Evolutionary conservation across 1,284 basidiomycete species (phyloP).

Genomic region (Sporisorium exsertum): DNA sequence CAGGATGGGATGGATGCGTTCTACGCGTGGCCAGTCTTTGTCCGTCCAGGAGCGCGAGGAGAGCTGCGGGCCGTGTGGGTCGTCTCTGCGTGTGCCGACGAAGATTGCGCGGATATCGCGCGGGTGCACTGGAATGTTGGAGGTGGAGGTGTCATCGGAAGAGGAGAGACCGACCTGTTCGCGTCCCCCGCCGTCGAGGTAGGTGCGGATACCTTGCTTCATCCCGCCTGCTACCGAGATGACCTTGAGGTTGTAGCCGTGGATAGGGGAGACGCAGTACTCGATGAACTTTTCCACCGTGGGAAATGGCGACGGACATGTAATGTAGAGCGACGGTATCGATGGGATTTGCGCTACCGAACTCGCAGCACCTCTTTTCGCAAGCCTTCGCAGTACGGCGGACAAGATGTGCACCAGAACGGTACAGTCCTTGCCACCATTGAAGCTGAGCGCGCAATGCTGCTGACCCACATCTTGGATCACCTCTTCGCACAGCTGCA

Average conservation of each 20-base stretch:
- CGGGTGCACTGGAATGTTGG: background rate
- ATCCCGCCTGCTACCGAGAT: conserved; percentile 83
- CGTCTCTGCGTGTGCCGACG: conserved; percentile 85
- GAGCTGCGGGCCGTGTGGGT: conserved; percentile 80
- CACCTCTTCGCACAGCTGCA: conserved; percentile 57
- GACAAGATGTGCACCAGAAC: conserved; percentile 91
- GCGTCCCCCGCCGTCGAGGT: conserved; percentile 73
- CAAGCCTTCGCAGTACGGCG: conserved; percentile 74
- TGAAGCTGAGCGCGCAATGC: conserved; percentile 80
- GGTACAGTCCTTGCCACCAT: conserved; percentile 96
- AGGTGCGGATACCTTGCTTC: conserved; percentile 81
- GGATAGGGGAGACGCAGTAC: conserved; percentile 71
- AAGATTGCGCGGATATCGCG: conserved; percentile 79
- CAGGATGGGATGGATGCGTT: conserved; percentile 94
- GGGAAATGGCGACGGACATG: conserved; percentile 86
- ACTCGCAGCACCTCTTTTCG: background rate
- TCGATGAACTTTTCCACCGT: conserved; percentile 86
- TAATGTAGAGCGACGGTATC: conserved; percentile 87
- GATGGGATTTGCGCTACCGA: conserved; percentile 69
- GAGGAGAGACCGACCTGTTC: conserved; percentile 10
- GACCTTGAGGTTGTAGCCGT: conserved; percentile 82
- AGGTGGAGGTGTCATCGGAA: background rate
- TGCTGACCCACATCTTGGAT: conserved; percentile 55
- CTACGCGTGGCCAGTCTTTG: conserved; percentile 84
- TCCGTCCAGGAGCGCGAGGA: conserved; percentile 54